A percentile compares a stretch with the other conserved stretches of the same genome.
Conservation (phyloP, 805 yeast species). For the Starmera amethionina region DNA sequence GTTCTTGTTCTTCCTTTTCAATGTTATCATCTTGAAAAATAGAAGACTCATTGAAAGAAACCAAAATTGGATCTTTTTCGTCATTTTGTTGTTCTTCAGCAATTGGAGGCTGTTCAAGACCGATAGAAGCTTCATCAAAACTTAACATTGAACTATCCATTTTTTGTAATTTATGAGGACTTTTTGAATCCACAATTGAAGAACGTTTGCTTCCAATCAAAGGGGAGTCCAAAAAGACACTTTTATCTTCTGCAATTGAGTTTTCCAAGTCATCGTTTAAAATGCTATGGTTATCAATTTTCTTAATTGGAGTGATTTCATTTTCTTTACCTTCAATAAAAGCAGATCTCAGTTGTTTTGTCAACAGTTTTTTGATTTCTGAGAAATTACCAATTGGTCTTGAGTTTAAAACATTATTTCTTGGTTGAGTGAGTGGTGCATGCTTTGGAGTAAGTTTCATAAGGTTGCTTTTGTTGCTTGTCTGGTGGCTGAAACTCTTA, state of each 20-base stretch:
- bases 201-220: background rate
- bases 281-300: background rate
- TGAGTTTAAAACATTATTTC: constrained; percentile 17
- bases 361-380: constrained; percentile 14
- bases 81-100: constrained; percentile 1
- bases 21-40: constrained; percentile 15
- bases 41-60: background rate
- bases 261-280: constrained; percentile 12
- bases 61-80: constrained; percentile 1
- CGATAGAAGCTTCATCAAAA: background rate
- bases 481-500: constrained; percentile 8
- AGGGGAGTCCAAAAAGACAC: background rate
- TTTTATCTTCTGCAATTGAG: background rate
- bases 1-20: constrained; percentile 21
- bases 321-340: constrained; percentile 1
- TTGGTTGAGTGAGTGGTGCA: constrained; percentile 18
- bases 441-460: background rate
- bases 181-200: background rate
- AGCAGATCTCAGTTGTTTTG: constrained; percentile 1
- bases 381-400: constrained; percentile 10
- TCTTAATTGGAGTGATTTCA: background rate
- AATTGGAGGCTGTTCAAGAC: background rate
- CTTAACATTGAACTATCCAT: constrained; percentile 10
- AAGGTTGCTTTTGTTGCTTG: background rate
- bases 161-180: constrained; percentile 6